Evolutionary conservation across 139 green algal species (phyloP).

Genomic region (Dunaliella primolecta): DNA sequence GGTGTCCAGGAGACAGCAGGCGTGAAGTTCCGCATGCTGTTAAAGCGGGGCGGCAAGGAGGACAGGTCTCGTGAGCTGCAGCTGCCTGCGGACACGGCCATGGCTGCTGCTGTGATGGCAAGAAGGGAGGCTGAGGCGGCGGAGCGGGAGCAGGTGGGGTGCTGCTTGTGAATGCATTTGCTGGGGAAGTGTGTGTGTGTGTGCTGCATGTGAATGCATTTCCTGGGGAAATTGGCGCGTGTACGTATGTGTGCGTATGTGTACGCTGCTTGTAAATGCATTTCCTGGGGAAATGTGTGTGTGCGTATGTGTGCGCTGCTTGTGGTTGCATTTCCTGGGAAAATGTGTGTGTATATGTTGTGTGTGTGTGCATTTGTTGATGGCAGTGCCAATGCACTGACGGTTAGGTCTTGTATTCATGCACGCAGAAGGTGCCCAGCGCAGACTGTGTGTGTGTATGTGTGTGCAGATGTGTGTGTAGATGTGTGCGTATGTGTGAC

Average conservation of each 20-base stretch:
- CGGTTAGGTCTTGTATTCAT: no score
- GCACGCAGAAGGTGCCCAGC: no score
- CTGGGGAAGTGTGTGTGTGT: background rate
- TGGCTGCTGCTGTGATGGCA: slow-evolving; percentile 43
- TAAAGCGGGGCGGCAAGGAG: slow-evolving; percentile 56
- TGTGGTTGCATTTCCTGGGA: background rate
- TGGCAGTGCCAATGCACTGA: no score
- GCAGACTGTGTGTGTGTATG: no score
- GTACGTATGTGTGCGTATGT: background rate
- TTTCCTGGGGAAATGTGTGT: background rate
- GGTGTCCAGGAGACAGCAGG: no score
- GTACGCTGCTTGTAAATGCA: background rate
- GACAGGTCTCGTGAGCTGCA: slow-evolving; percentile 45
- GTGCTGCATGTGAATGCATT: background rate
- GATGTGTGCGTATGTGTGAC: no score
- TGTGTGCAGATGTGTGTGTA: no score
- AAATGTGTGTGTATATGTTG: background rate
- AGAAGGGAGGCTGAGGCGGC: slow-evolving; percentile 54
- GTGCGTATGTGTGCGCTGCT: background rate
- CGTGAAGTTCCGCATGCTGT: slow-evolving; percentile 54
- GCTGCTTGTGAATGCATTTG: background rate
- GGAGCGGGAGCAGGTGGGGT: slow-evolving; percentile 50
- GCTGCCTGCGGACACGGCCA: slow-evolving; percentile 43
- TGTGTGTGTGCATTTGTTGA: background rate
- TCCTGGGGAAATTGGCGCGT: background rate